Base-by-base conservation (phyloP, 202 grass and related monocot genomes). In the Zizania palustris region DNA sequence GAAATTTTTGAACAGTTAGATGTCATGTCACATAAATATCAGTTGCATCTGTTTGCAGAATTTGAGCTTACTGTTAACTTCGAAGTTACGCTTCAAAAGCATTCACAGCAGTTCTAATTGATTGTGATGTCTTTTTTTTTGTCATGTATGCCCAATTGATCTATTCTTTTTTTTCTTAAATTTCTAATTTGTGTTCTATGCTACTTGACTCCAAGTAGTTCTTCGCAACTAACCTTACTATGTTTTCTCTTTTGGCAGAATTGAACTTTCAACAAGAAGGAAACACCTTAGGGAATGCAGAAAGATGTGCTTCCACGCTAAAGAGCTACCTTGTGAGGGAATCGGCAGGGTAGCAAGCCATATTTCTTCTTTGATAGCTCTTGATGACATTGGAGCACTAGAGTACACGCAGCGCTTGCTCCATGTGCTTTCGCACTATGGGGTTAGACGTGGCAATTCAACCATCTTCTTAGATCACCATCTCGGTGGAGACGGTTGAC, bases 251-350 rank as follows among this genome's bases (percentile, higher is more conserved):
- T 14, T 60, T 54, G 13, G 5, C 77, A 89, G 86, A 0, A 68
- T 11, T 37, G 5, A 0, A 14, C n/a, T 68, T 41, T 71, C 54
- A 45, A 68, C 62, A 80, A 65, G 36, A 63, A 99, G 85, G 83
- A 83, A 74, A 74, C 87, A 63, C 58, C 73, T 82, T 83, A 93
- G 92, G 96, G 96, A 99, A 99, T 99, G 96, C 96, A 78, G 96
- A 99, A 86, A 99, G 96, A 99, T 99, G 92, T 99, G 96, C 84
- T 99, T 99, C 78, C 85, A 89, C 74, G 90, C 41, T 79, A 88
- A 70, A 79, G 82, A 91, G 85, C 80, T 85, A 82, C 83, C 85
- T 65, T 89, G 80, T 75, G 79, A 99, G 78, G 65, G 78, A 48
- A 59, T 84, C 21, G 84, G 69, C 78, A 76, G 60, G 56, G 70